Base-by-base conservation (phyloP, 1,284 basidiomycete species). In the Macrocybe sp. region DNA sequence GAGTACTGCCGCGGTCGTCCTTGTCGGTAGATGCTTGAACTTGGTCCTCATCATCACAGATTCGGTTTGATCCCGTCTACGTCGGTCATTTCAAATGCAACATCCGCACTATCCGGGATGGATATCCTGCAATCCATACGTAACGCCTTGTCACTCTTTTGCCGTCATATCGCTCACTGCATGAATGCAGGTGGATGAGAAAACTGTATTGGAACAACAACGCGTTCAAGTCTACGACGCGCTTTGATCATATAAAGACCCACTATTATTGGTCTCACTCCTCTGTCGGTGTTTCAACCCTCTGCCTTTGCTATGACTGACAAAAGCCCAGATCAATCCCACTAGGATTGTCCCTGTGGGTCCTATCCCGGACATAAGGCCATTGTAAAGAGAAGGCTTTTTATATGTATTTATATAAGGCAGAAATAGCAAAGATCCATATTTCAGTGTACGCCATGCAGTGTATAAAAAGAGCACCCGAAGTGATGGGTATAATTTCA, bases 11-110 rank as follows among this genome's bases (percentile, higher is more conserved):
- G 2, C n/a, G 36, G 4, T 7, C 11, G 11, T 10, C 44, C 44
- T 45, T 2, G 35, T 38, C 11, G 10, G 5, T n/a, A 10, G 43
- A 11, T 41, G 40, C 6, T 32, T 7, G 32, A 10, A 9, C 36
- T 33, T 33, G 37, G 34, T 34, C 16, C 3, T n/a, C 30, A 10
- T 40, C 11, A 40, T 44, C 28, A 4, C 47, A 81, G 76, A 68
- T 74, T 41, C 75, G 75, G 30, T 83, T 74, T 48, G 92, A 96
- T 60, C 86, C 89, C 0, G 94, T 92, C 32, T 98, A 99, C 68
- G 79, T 88, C 46, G 83, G 83, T 0, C 89, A 93, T 67, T 97
- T 98, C 79, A 97, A 97, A 67, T 96, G 92, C 73, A 96, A 97
- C 75, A 67, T 91, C 55, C 83, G 83, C 34, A 79, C 80, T 41